Conservation (phyloP, 1,284 basidiomycete species). For the Tilletia caries region DNA sequence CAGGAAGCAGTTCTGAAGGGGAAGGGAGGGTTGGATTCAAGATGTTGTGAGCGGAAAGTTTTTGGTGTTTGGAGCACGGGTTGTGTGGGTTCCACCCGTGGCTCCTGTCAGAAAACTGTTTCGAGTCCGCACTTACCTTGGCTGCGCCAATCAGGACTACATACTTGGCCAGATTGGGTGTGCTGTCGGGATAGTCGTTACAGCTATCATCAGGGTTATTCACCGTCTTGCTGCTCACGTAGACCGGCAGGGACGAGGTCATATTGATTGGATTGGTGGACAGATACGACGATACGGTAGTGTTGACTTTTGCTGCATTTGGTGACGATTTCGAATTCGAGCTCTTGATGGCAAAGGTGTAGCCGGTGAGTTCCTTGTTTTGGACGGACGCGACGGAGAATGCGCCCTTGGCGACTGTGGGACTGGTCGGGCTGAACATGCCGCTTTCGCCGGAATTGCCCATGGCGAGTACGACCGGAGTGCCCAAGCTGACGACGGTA, state of each 20-base stretch:
- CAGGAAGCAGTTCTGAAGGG: conserved; percentile 37
- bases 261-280: conserved; percentile 29
- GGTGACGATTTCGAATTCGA: no score
- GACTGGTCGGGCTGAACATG: conserved; percentile 54
- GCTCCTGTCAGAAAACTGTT: no score
- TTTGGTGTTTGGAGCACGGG: neutral
- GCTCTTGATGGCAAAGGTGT: conserved; percentile 24
- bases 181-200: conserved; percentile 31
- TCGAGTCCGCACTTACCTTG: conserved; percentile 4
- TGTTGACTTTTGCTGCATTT: no score
- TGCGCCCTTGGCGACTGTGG: conserved; percentile 52
- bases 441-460: conserved; percentile 56
- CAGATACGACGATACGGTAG: conserved; percentile 21
- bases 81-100: neutral
- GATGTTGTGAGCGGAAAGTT: neutral
- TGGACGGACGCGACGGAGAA: conserved; percentile 48
- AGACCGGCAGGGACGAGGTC: conserved; percentile 27
- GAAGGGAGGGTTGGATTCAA: no score
- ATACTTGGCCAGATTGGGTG: conserved; percentile 33
- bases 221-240: conserved; percentile 27
- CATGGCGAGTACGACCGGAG: conserved; percentile 42
- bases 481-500: conserved; percentile 23
- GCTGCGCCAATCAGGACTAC: conserved; percentile 26
- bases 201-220: conserved; percentile 32
- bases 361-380: conserved; percentile 35